Conservation (phyloP, 2,329 filamentous ascomycete genomes). For the Capronia americana region DNA sequence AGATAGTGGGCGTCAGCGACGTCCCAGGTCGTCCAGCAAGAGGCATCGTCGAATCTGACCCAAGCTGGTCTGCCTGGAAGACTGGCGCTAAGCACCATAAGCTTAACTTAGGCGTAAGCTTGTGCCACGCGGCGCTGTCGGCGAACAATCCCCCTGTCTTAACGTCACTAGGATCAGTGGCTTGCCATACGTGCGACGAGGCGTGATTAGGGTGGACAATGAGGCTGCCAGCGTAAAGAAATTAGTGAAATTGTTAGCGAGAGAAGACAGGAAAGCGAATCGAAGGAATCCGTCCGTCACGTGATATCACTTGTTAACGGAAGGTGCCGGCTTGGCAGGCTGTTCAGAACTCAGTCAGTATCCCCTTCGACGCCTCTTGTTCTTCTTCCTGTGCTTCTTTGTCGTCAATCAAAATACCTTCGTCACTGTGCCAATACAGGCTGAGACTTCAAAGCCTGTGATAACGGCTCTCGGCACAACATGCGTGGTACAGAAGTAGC, state of each 20-base stretch:
- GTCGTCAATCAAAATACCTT: neutral
- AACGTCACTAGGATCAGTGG: too few species aligned
- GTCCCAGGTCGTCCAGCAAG: constrained; percentile 1
- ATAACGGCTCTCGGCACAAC: too few species aligned
- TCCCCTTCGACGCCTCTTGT: neutral
- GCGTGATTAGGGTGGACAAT: too few species aligned
- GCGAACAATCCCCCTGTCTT: neutral
- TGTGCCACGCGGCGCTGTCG: neutral
- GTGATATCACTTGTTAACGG: neutral
- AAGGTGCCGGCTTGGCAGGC: constrained; percentile 1
- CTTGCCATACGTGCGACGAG: neutral
- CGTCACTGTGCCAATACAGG: neutral
- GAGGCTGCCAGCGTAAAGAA: neutral
- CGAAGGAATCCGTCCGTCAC: neutral
- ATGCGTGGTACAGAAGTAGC: neutral
- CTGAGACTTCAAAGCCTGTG: neutral
- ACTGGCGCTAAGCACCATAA: constrained; percentile 1
- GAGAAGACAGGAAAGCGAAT: neutral
- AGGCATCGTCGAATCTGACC: neutral
- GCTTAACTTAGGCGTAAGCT: constrained; percentile 10
- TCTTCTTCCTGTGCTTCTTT: too few species aligned
- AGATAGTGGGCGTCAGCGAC: constrained; percentile 13
- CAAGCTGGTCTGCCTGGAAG: neutral
- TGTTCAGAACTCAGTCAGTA: neutral
- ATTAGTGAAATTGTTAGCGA: neutral